Conservation (phyloP, 352 stramenopile genomes). For the Phytophthora ohioensis region DNA sequence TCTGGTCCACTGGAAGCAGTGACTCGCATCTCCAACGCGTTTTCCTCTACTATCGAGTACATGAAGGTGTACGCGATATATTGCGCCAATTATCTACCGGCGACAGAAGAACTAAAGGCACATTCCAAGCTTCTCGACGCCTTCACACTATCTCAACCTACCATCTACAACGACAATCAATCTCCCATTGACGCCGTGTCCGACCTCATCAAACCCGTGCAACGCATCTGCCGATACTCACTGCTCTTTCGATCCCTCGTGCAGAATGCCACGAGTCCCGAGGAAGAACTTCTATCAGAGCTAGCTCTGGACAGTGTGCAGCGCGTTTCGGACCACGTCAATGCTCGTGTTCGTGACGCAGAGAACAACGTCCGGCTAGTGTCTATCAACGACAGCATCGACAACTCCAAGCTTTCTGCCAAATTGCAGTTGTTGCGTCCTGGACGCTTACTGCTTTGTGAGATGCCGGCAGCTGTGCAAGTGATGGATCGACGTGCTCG, state of each 20-base stretch:
- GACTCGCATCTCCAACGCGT: conserved; percentile 35
- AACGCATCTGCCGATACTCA: conserved; percentile 76
- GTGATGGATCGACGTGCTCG: conserved; percentile 30
- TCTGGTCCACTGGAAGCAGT: conserved; percentile 35
- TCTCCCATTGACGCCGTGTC: conserved; percentile 53
- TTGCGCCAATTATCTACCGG: conserved; percentile 57
- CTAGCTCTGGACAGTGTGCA: conserved; percentile 56
- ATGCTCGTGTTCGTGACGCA: conserved; percentile 68
- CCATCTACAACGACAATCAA: conserved; percentile 1
- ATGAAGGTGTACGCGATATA: conserved; percentile 82
- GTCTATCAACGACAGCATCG: conserved; percentile 51
- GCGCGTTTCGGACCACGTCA: conserved; percentile 62
- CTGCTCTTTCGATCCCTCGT: conserved; percentile 64
- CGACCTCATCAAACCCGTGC: conserved; percentile 76
- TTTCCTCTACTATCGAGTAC: conserved; percentile 60
- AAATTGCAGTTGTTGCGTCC: conserved; percentile 61
- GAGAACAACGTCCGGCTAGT: conserved; percentile 69
- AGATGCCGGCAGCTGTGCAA: conserved; percentile 46
- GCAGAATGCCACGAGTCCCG: conserved; percentile 38
- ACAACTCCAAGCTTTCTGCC: conserved; percentile 33
- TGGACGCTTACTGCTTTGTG: conserved; percentile 54
- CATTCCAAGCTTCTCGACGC: conserved; percentile 47
- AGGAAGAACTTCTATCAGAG: conserved; percentile 46
- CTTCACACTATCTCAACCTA: conserved; percentile 30
- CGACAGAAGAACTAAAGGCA: conserved; percentile 57